Evolutionary conservation across 2,329 filamentous ascomycete genomes (phyloP), one percentile per base, ranked within the genome.

Genomic region (Scorias spongiosa): DNA sequence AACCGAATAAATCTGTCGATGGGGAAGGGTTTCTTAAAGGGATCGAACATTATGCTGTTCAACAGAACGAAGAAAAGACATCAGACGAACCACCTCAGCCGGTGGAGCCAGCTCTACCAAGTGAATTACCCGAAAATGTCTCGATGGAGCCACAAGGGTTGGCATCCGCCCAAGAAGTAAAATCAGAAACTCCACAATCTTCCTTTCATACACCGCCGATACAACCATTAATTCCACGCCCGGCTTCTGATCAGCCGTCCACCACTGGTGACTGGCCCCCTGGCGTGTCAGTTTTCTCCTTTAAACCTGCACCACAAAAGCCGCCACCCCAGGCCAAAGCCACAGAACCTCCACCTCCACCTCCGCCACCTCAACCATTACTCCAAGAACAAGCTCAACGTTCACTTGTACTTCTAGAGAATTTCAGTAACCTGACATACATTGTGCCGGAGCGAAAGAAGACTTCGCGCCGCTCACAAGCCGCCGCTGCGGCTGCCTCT

Each of bases 21-120:
- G 60, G 10, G 65, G 69, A 51, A 4, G 32, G 32, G 3, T 36
- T 36, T 15, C 55, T 67, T 11, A 57, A 60, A 47, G 66, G 66
- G n/a, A 68, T 68, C 42, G 58, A 67, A 18, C 63, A 66, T 39
- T 67, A 66, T 46, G 64, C 65, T 28, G 51, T 43, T 15, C 49
- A 54, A 34, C 48, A 51, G 17, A 10, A 28, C 17, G 11, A 18
- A 20, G 14, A 10, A 15, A 3, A 17, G 14, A 17, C 5, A 5
- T 9, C 34, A 37, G 34, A 17, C 12, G 34, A n/a, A 17, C 9
- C 34, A 17, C 12, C 34, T 37, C 12, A n/a, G 8, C 12, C 34
- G 34, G 34, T 17, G 34, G 12, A 37, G 20, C 20, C 20, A 7
- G 20, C 20, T 26, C 20, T 26, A 26, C 20, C 20, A 7, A 26